Evolutionary conservation across 345 rosid species (phyloP).

Genomic region (Hibiscus trionum): DNA sequence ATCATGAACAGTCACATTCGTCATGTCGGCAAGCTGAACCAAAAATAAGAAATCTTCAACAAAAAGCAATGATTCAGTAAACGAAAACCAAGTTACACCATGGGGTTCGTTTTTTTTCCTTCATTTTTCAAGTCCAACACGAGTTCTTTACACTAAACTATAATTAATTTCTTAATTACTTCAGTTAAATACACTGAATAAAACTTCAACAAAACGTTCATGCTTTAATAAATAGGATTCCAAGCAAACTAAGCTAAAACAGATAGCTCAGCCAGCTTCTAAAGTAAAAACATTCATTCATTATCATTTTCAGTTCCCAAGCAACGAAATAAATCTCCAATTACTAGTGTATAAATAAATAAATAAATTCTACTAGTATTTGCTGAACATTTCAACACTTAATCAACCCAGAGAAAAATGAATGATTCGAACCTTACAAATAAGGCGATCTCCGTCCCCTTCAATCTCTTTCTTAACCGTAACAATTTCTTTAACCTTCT

Average conservation of each 20-base stretch:
- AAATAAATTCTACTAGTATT: background rate
- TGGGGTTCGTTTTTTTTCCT: background rate
- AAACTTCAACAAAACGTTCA: background rate
- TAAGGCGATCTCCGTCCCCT: constrained; percentile 31
- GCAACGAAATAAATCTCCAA: background rate
- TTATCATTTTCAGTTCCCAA: background rate
- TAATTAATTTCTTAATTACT: too few species aligned
- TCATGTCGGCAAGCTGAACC: constrained; percentile 53
- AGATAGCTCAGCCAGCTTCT: background rate
- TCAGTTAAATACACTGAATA: background rate
- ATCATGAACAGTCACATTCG: constrained; percentile 37
- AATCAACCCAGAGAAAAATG: background rate
- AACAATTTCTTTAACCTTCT: constrained; percentile 7
- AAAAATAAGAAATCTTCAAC: constrained; percentile 8
- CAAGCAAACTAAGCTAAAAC: background rate
- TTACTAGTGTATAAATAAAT: background rate
- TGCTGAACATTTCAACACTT: background rate
- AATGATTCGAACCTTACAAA: constrained; percentile 44
- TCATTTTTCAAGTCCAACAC: background rate
- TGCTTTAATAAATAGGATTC: background rate
- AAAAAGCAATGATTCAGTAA: background rate
- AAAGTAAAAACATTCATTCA: background rate
- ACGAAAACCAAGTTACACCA: background rate
- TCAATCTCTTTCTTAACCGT: constrained; percentile 17
- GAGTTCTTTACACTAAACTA: background rate